phyloP scores from a whole-genome alignment of 148 eudicot genomes.

The Rhododendron simsii region DNA sequence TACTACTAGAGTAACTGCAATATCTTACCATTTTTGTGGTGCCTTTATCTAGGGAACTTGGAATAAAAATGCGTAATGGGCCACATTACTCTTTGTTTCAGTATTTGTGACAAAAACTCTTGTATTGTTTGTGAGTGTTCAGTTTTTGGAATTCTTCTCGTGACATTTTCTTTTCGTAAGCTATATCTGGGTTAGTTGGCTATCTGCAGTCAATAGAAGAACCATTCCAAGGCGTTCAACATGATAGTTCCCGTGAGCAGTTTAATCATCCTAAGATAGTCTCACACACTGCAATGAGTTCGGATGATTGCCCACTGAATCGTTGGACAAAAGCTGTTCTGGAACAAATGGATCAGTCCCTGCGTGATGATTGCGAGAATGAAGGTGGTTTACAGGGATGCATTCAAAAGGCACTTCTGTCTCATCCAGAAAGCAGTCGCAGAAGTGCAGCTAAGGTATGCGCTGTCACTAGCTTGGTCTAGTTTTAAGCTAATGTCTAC shows the following conservation, averaged over 20 bases:
- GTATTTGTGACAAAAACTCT: background rate
- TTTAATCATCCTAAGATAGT: conserved; percentile 32
- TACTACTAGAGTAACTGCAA: background rate
- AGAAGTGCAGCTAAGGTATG: conserved; percentile 33
- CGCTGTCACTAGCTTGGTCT: background rate
- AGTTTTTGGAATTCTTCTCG: background rate
- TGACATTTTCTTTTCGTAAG: background rate
- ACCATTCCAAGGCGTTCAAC: conserved; percentile 18
- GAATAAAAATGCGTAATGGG: background rate
- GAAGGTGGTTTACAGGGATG: conserved; percentile 43
- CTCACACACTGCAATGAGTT: conserved; percentile 28
- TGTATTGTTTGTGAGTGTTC: background rate
- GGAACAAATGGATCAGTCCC: conserved; percentile 45
- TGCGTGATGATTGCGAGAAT: conserved; percentile 13
- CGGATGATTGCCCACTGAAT: conserved; percentile 39
- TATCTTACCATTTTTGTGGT: background rate
- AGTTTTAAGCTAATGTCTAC: background rate
- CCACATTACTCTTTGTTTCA: background rate
- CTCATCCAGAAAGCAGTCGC: conserved; percentile 18
- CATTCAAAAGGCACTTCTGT: conserved; percentile 32
- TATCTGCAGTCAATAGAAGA: conserved; percentile 32
- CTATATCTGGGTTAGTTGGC: background rate
- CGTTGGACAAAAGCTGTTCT: conserved; percentile 37
- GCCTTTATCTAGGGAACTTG: background rate
- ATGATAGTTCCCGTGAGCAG: conserved; percentile 24